Conservation (phyloP, 1,139 yeast genomes). For the Taiozyma sp. region DNA sequence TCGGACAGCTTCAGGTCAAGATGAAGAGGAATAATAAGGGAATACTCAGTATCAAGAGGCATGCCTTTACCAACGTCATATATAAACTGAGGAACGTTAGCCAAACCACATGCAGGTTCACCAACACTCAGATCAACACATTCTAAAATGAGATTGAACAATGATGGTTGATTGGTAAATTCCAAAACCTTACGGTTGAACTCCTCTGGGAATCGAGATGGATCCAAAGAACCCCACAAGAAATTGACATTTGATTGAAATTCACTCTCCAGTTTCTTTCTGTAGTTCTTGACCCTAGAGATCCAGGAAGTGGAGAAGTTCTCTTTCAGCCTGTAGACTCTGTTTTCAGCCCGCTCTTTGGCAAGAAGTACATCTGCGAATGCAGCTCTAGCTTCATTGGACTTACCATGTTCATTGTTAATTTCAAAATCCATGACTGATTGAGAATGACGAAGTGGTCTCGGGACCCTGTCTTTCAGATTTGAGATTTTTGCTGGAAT, state of each 20-base stretch:
- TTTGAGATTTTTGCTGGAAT: conserved; percentile 2
- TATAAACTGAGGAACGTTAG: conserved; percentile 53
- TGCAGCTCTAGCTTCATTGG: not conserved
- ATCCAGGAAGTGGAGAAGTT: conserved; percentile 75
- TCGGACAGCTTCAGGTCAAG: conserved; percentile 40
- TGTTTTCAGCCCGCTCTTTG: conserved; percentile 2
- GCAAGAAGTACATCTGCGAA: not conserved
- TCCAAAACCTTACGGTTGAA: conserved; percentile 53
- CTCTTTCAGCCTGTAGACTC: conserved; percentile 28
- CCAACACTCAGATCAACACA: conserved; percentile 49
- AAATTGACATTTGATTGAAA: conserved; percentile 47
- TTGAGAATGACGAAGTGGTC: conserved; percentile 2
- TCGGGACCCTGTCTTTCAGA: not conserved
- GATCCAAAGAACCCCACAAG: conserved; percentile 42
- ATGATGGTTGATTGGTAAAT: conserved; percentile 56
- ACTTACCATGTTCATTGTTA: not conserved
- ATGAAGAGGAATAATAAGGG: conserved; percentile 61
- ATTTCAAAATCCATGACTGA: conserved; percentile 1
- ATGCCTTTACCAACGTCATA: conserved; percentile 76
- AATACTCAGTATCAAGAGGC: conserved; percentile 63
- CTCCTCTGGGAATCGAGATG: conserved; percentile 37
- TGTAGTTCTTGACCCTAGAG: conserved; percentile 46
- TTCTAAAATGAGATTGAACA: conserved; percentile 52
- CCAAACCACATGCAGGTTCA: conserved; percentile 50
- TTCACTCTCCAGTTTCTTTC: conserved; percentile 36